Base-by-base conservation (phyloP, 2,329 filamentous ascomycete genomes). In the Fusarium globosum region DNA sequence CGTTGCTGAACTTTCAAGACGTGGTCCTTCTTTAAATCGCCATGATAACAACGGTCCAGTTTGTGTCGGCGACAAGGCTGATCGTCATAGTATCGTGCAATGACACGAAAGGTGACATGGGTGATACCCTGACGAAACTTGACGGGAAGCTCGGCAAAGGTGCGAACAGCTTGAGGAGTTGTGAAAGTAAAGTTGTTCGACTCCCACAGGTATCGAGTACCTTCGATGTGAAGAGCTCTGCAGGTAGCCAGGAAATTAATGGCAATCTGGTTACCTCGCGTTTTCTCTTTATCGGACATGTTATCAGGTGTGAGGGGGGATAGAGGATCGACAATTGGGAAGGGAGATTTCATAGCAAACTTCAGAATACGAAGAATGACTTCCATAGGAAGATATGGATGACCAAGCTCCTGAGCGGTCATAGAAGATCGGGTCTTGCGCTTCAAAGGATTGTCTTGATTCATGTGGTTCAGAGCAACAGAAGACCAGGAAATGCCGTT, bases 81-180 rank as follows among this genome's bases (percentile, higher is more conserved):
- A 55, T 90, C 87, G 62, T 89, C 87, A 68, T 88, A 90, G 76
- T 88, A 90, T 58, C 82, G 83, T 15, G 87, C 88, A 65, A 89
- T 85, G 74, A 90, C 80, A 46, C 88, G 87, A 45, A 90, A 80
- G 35, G 82, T 88, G 74, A 88, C 79, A 63, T 85, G 80, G 30
- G 82, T 81, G 61, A 90, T 83, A 16, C 80, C 78, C 38, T 82
- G 78, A 21, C 88, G 86, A 63, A 84, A 84, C 9, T 79, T 65
- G 16, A 82, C 65, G 49, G 82, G 80, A 41, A 89, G 79, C 36
- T 87, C 85, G 53, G 82, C 80, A 72, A 90, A 89, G 55, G 85
- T 83, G 43, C 83, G 83, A 10, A 90, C 79, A 6, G 86, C 82
- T 42, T 85, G 82, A 33, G 84, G 84, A n/a, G 82, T 86, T 0